These are phyloP conservation scores for Sorghum bicolor DNA, from an alignment of 176 grass and related monocot species.

Conservation along the genomic window Sorghum_bicolor_NCBIv3 NC_012873.2:7089001-7089500, in stretches of 20 bases:
- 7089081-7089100: constrained; percentile 65
- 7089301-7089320: constrained; percentile 32
- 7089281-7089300: constrained; percentile 88
- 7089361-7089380: constrained; percentile 5
- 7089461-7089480: constrained; percentile 5
- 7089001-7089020: constrained; percentile 32
- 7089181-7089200: neutral
- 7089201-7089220: neutral
- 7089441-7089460: constrained; percentile 75
- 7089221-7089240: constrained; percentile 51
- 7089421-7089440: constrained; percentile 83
- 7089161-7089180: neutral
- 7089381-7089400: constrained; percentile 85
- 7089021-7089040: constrained; percentile 48
- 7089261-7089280: constrained; percentile 71
- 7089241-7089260: constrained; percentile 79
- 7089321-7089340: neutral
- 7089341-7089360: neutral
- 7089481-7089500: neutral
- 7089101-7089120: constrained; percentile 94
- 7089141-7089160: constrained; percentile 75
- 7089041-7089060: constrained; percentile 40
- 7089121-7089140: constrained; percentile 79
- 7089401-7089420: constrained; percentile 92
- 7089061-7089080: constrained; percentile 61